Evolutionary conservation across 2,329 filamentous ascomycete species (phyloP).

Genomic region (Boeremia exigua): DNA sequence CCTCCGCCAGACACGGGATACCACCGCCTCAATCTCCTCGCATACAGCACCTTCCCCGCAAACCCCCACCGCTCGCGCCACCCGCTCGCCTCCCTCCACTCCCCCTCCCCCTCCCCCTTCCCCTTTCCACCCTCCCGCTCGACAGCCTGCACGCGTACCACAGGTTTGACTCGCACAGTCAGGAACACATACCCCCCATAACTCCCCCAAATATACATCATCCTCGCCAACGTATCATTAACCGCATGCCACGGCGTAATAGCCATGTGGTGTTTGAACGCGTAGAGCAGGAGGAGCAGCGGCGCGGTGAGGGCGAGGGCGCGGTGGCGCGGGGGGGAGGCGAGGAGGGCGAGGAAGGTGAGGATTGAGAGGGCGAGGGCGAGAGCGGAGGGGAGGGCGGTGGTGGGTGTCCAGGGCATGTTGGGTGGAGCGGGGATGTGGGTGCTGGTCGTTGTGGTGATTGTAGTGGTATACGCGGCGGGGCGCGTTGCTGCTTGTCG

Average conservation of each 20-base stretch:
- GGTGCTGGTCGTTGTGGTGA: neutral
- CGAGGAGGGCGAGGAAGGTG: conserved; percentile 23
- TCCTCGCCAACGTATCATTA: conserved; percentile 24
- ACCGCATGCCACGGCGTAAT: conserved; percentile 8
- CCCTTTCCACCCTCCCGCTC: neutral
- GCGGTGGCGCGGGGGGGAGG: conserved; percentile 21
- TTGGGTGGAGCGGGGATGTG: neutral
- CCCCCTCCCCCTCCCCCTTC: neutral
- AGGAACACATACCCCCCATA: conserved; percentile 24
- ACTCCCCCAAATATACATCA: conserved; percentile 28
- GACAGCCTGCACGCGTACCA: neutral
- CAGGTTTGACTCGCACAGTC: conserved; percentile 16
- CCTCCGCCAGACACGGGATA: too few species aligned
- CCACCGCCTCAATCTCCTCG: neutral
- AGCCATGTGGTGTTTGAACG: conserved; percentile 14
- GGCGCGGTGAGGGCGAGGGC: conserved; percentile 19
- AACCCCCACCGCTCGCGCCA: neutral
- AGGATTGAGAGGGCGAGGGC: neutral
- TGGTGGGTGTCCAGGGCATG: neutral
- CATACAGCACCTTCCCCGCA: neutral
- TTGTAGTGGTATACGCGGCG: too few species aligned
- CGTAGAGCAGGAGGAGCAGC: conserved; percentile 17
- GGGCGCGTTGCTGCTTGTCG: too few species aligned
- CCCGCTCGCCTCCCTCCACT: neutral
- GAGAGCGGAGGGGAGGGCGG: neutral